phyloP scores from a whole-genome alignment of 805 yeast species.

The Candida orba region DNA sequence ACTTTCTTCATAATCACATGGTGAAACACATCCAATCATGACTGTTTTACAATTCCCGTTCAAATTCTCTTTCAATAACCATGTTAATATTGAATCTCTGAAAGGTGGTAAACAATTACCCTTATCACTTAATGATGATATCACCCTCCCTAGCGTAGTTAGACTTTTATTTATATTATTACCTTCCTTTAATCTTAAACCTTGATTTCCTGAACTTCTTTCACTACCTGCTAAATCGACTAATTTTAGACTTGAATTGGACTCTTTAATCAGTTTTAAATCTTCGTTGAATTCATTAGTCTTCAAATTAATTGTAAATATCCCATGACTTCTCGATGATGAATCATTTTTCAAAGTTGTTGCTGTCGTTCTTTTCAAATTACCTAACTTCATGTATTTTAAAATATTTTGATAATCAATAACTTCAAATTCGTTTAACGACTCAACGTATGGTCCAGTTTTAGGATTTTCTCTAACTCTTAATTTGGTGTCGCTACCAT shows the following conservation, averaged over 20 bases:
- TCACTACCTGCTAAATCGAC: conserved; percentile 87
- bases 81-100: conserved; percentile 68
- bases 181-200: conserved; percentile 64
- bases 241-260: conserved; percentile 53
- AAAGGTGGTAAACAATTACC: conserved; percentile 23
- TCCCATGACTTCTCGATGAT: conserved; percentile 79
- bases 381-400: conserved; percentile 43
- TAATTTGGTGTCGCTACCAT: conserved; percentile 5
- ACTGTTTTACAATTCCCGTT: conserved; percentile 87
- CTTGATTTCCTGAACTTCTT: conserved; percentile 57
- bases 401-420: conserved; percentile 42
- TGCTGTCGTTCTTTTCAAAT: conserved; percentile 55
- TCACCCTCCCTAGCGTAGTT: conserved; percentile 71
- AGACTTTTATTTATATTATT: conserved; percentile 70
- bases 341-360: conserved; percentile 64
- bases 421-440: conserved; percentile 46
- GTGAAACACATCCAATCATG: conserved; percentile 82
- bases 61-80: conserved; percentile 65
- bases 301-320: conserved; percentile 52
- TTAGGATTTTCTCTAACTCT: conserved; percentile 59
- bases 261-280: conserved; percentile 38
- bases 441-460: conserved; percentile 69
- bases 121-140: conserved; percentile 41
- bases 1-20: conserved; percentile 72
- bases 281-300: conserved; percentile 42